Conservation (phyloP, 106 monocot species). For the Chionographis japonica region DNA sequence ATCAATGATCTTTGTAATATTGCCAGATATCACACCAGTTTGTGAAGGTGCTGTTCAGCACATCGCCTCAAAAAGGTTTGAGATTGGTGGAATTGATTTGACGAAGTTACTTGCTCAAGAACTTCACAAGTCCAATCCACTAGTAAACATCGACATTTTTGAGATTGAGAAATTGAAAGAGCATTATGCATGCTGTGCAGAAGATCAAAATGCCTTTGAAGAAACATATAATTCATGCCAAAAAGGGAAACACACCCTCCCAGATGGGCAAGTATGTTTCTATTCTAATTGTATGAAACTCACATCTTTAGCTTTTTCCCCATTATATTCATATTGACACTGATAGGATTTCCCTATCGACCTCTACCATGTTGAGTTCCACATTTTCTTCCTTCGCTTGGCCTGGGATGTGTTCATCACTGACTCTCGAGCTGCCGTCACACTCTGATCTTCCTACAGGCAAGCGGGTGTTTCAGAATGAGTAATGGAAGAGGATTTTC, state of each 20-base stretch:
- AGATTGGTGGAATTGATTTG: slow-evolving; percentile 93
- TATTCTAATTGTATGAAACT: background rate
- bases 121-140: slow-evolving; percentile 77
- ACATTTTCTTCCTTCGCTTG: too few relatives aligned
- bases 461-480: too few relatives aligned
- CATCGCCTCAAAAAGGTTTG: too few relatives aligned
- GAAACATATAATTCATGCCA: slow-evolving; percentile 39
- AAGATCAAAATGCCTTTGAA: slow-evolving; percentile 67
- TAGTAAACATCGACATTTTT: slow-evolving; percentile 55
- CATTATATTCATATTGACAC: background rate
- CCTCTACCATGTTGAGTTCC: too few relatives aligned
- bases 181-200: slow-evolving; percentile 68
- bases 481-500: too few relatives aligned
- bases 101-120: slow-evolving; percentile 76
- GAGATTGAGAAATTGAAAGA: slow-evolving; percentile 88
- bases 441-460: too few relatives aligned
- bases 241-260: slow-evolving; percentile 70
- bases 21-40: too few relatives aligned
- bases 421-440: too few relatives aligned
- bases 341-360: background rate
- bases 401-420: too few relatives aligned
- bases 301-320: background rate
- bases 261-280: slow-evolving; percentile 80
- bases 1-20: too few relatives aligned
- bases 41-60: too few relatives aligned